These are phyloP conservation scores for Paracorniculantispora psalliotae DNA, from an alignment of 2,329 filamentous ascomycete genomes.

Conservation along the genomic window DNA sequence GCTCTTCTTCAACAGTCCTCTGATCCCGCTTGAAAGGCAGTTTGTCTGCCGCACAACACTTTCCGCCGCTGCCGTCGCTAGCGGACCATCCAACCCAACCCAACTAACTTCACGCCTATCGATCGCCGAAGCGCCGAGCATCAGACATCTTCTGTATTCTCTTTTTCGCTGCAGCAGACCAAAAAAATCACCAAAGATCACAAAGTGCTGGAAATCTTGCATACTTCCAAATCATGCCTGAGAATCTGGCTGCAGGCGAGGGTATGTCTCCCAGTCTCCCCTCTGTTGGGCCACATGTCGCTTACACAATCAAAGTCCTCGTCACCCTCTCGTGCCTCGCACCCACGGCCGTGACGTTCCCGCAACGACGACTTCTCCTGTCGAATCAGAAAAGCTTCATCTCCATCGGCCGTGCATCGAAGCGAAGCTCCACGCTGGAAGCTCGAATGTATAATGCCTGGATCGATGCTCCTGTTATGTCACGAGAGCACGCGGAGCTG, in stretches of 20 bases:
- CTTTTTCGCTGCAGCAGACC: background rate
- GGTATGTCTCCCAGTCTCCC: background rate
- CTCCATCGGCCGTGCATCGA: slow-evolving; percentile 42
- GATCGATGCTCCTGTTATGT: slow-evolving; percentile 70
- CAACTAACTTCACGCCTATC: background rate
- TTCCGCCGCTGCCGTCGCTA: background rate
- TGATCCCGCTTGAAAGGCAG: background rate
- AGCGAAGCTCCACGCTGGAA: slow-evolving; percentile 28
- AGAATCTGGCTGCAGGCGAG: background rate
- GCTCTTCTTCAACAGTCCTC: too few species aligned
- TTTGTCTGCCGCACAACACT: background rate
- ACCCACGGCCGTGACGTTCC: slow-evolving; percentile 19
- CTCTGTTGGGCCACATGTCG: background rate
- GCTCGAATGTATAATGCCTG: slow-evolving; percentile 52
- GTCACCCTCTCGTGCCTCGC: slow-evolving; percentile 26
- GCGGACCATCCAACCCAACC: background rate
- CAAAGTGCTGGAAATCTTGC: too few species aligned
- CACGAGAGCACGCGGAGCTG: slow-evolving; percentile 59
- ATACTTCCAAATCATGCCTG: background rate
- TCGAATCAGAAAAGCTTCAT: slow-evolving; percentile 25
- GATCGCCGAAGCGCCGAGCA: background rate
- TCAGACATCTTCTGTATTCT: background rate
- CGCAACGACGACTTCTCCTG: slow-evolving; percentile 27
- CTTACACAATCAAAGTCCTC: slow-evolving; percentile 23
- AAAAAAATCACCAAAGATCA: background rate